These are phyloP conservation scores for Myxozyma kluyveri DNA, from an alignment of 805 yeast genomes.

Conservation along the genomic window DNA sequence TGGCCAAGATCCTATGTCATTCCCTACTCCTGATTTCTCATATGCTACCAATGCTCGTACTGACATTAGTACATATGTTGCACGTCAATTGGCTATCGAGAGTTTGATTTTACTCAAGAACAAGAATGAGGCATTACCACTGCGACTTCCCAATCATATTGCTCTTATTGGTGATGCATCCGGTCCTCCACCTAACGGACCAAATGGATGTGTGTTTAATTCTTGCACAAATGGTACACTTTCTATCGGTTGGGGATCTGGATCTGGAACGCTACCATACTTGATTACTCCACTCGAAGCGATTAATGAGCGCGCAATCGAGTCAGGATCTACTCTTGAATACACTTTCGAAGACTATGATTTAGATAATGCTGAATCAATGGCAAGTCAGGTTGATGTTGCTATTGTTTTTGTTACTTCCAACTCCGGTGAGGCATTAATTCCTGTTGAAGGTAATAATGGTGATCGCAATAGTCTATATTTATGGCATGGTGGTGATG, in stretches of 20 bases:
- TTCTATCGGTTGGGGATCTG: constrained; percentile 61
- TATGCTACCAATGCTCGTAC: constrained; percentile 62
- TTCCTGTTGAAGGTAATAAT: constrained; percentile 55
- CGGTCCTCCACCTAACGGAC: constrained; percentile 50
- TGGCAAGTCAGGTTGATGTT: constrained; percentile 52
- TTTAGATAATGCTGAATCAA: constrained; percentile 44
- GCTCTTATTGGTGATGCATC: constrained; percentile 56
- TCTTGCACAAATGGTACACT: constrained; percentile 56
- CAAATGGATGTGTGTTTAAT: constrained; percentile 51
- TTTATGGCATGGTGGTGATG: constrained; percentile 59
- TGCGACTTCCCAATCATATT: constrained; percentile 39
- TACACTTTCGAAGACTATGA: constrained; percentile 49
- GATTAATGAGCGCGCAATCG: constrained; percentile 48
- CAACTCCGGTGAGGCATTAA: constrained; percentile 58
- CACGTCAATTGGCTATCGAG: constrained; percentile 55
- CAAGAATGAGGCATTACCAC: constrained; percentile 52
- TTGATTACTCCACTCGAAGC: constrained; percentile 61
- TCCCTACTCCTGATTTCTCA: constrained; percentile 51
- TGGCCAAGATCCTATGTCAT: constrained; percentile 41
- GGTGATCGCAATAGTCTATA: constrained; percentile 58
- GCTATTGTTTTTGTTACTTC: constrained; percentile 57
- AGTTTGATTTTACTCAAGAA: constrained; percentile 58
- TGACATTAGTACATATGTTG: constrained; percentile 42
- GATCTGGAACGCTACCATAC: constrained; percentile 55
- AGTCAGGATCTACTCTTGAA: constrained; percentile 48